Base-by-base conservation (phyloP, 164 flowering plant species). In the Annona cherimola region DNA sequence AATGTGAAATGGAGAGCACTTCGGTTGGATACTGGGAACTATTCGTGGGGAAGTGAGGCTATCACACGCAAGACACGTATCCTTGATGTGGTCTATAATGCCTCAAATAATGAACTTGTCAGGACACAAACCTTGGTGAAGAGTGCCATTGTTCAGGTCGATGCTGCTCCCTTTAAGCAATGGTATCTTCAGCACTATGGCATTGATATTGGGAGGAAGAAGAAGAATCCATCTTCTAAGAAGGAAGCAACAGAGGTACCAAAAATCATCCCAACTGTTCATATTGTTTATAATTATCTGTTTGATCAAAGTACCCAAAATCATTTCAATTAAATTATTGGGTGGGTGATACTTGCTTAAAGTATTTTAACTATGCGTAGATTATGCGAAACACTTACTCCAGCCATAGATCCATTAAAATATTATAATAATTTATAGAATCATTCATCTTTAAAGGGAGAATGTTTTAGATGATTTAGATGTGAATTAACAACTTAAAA, bases 81-180 rank as follows among this genome's bases (percentile, higher is more conserved):
- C 39, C 80, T 80, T 69, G 79, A 80, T 61, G 79, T 80, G 71
- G 82, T 80, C 12, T 80, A 80, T 79, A 80, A 80, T 71, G 79
- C 82, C 6, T 80, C 82, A 0, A 76, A 80, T 71, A 80, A 80
- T 69, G 82, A 80, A 71, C 77, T 80, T 43, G 79, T 80, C 39
- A 59, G 80, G 66, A 80, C 81, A 4, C 81, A 79, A 67, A 79
- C 79, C 50, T 54, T 80, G n/a, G 82, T 80, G 61, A 80, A 77
- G 77, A 68, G 82, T 20, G 82, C 76, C 35, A 80, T 80, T 61
- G 73, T 80, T 60, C 82, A 80, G 54, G 79, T 80, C 4, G 82
- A 80, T 71, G 79, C 74, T 3, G 79, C 82, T 2, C 82, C 82
- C 1, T 80, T 80, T 46, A 80, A 60, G 76, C 79, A 76, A 26